A percentile compares a stretch with the other conserved stretches of the same genome.
Evolutionary conservation across 2,329 filamentous ascomycete genomes (phyloP).

Genomic region (Aspergillus fischeri): DNA sequence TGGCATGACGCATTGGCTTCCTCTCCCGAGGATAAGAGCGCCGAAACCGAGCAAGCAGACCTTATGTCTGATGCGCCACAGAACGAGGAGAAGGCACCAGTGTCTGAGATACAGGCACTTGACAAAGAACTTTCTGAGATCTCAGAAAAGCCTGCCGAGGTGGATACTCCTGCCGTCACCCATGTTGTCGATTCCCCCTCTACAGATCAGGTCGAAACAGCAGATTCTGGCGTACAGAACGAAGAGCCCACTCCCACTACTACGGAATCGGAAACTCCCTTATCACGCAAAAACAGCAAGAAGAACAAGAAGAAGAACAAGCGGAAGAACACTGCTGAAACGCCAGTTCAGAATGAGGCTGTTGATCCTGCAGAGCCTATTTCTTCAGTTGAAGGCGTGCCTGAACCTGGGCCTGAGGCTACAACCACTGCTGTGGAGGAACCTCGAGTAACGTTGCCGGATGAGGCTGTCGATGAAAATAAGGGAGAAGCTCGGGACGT

Average conservation of each 20-base stretch:
- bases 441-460: conserved; percentile 1
- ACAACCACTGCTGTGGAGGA: conserved; percentile 15
- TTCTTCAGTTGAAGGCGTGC: background rate
- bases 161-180: background rate
- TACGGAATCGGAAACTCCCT: conserved; percentile 6
- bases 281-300: conserved; percentile 16
- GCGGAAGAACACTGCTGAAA: conserved; percentile 10
- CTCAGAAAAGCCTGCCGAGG: background rate
- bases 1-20: background rate
- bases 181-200: too few species aligned
- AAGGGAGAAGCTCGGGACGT: background rate
- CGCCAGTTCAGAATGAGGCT: conserved; percentile 2
- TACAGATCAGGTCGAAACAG: background rate
- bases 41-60: background rate
- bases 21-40: background rate
- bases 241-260: conserved; percentile 1
- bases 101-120: background rate
- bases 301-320: conserved; percentile 22
- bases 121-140: background rate
- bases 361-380: conserved; percentile 3
- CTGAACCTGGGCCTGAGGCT: conserved; percentile 3
- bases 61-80: background rate
- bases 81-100: background rate
- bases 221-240: background rate
- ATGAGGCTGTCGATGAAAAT: background rate